Percentiles rank a stretch among this genome's conserved stretches.
Evolutionary conservation across 768 basidiomycete genomes (phyloP).

Genomic region (Tricholoma hemisulphureum): DNA sequence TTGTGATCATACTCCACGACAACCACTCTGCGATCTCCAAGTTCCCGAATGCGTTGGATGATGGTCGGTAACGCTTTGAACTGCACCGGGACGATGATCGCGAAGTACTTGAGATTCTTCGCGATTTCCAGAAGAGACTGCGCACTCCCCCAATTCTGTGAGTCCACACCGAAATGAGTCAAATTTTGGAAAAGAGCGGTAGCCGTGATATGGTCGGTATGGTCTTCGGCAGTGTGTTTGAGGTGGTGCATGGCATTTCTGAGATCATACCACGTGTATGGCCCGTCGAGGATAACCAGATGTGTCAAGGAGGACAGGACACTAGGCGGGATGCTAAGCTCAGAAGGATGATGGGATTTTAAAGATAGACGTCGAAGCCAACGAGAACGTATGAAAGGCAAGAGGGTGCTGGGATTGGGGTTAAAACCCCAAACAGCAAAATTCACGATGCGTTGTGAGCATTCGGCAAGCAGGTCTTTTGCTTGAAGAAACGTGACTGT

Average conservation of each 20-base stretch:
- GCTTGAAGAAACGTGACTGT: conserved; percentile 19
- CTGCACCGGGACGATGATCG: conserved; percentile 15
- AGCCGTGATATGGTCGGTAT: conserved; percentile 4
- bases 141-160: conserved; percentile 23
- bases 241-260: conserved; percentile 14
- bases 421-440: conserved; percentile 15
- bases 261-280: conserved; percentile 21
- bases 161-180: conserved; percentile 21
- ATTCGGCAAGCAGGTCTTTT: conserved; percentile 16
- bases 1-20: conserved; percentile 15
- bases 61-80: conserved; percentile 14
- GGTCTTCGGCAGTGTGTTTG: conserved; percentile 1
- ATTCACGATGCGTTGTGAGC: conserved; percentile 14
- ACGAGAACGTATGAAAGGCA: conserved; percentile 18
- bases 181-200: conserved; percentile 13
- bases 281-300: conserved; percentile 22
- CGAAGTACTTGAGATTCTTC: conserved; percentile 19
- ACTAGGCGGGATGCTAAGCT: conserved; percentile 20
- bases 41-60: conserved; percentile 17
- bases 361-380: conserved; percentile 12
- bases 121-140: conserved; percentile 19
- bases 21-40: conserved; percentile 20
- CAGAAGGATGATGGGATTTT: conserved; percentile 11
- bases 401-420: conserved; percentile 18
- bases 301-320: conserved; percentile 25